Base-by-base conservation (phyloP, 345 rosid genomes). In the Abelmoschus esculentus region DNA sequence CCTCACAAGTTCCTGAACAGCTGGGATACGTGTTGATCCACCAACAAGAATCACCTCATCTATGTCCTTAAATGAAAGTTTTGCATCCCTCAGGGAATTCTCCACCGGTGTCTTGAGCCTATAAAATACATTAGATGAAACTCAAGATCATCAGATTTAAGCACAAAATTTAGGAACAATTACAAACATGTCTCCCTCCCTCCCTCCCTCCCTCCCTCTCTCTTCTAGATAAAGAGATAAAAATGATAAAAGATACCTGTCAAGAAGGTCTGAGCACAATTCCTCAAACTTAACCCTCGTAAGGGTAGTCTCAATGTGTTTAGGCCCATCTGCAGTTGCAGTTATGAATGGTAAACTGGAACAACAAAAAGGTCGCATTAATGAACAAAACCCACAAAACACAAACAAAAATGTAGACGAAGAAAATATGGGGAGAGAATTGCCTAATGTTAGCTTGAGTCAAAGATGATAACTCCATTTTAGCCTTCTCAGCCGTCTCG, bases 41-140 rank as follows among this genome's bases (percentile, higher is more conserved):
- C 99, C 99, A 12, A 95, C 99, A 79, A 95, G 97, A 62, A 95
- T 91, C 17, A 95, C 93, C 80, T 95, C 99, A 82, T 91, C 99
- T 47, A 95, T 69, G 60, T 95, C 99, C 50, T 85, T 89, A 63
- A 88, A 81, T 60, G 96, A 76, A 28, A 95, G 91, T 71, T 91
- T 95, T 26, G 99, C 99, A 71, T 91, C 99, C 78, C 86, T 86
- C 72, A 95, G 74, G 8, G 99, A 61, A 74, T 83, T 95, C 73
- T 95, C 93, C 29, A 89, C 99, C 0, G 99, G 99, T 17, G 85
- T 88, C 81, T 75, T 95, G 34, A 89, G 86, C 89, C 99, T 93
- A 73, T 0, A 11, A 14, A 67, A 54, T 34, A 63, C 26, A 50
- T 34, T 57, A 15, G 14, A 54, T n/a, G 22, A 18, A 66, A 47